Base-by-base conservation (phyloP, 805 yeast genomes). In the Candida quercuum region DNA sequence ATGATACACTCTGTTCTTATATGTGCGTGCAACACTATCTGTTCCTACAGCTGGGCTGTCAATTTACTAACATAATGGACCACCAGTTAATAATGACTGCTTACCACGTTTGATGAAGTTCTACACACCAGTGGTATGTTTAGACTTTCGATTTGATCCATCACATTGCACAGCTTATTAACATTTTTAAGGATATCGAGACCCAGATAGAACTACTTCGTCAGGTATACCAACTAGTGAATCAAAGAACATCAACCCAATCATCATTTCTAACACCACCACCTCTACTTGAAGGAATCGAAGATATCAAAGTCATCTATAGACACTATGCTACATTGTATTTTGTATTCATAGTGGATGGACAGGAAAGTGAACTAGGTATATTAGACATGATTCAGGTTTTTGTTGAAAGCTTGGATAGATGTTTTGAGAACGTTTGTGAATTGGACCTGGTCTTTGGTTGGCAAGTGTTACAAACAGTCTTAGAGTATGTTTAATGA, bases 361-460 rank as follows among this genome's bases (percentile, higher is more conserved):
- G 85, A 45, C 97, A 89, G 57, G 99, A 93, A 60, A 78, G 89
- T 21, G 98, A 93, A 60, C 69, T 93, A 28, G 98, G 98, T 2
- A 91, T 91, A 33, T 63, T 93, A 32, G 99, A 93, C 59, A 64
- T 93, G 54, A 91, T 93, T 40, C 99, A 93, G 59, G 97, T 93
- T 30, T 91, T 93, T 69, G 99, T 93, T 3, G 97, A 93, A 59
- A 84, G 95, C 37, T 70, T 93, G 47, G 96, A 93, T 57, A 78
- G 83, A 41, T 93, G 99, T 60, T 93, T 93, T 62, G 81, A 80
- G 43, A 89, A 88, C 53, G 99, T 93, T 6, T 89, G 96, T 59
- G 99, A 93, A 57, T 69, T 93, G 49, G 99, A 93, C 62, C 69
- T 93, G 45, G 96, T 93, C n/a, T 91, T 89, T 64, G 97, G 97